Conservation (phyloP, 768 basidiomycete species). For the Amanita muscaria region DNA sequence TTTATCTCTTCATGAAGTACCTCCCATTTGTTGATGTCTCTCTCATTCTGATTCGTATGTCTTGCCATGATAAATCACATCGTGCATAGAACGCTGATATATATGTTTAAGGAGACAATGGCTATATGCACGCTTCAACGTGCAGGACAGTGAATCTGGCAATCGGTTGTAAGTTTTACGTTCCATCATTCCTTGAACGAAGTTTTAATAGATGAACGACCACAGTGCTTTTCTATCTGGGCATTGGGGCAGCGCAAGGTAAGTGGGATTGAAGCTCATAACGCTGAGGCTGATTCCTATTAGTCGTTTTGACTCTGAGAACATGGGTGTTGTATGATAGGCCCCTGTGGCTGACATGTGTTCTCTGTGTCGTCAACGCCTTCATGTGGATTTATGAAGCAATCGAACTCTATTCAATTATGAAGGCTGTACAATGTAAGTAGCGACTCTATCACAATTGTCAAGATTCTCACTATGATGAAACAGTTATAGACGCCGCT, state of each 20-base stretch:
- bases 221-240: neutral
- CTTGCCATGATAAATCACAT: neutral
- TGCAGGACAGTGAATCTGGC: neutral
- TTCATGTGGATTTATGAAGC: neutral
- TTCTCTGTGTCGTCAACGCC: neutral
- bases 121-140: neutral
- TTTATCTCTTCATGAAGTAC: constrained; percentile 22
- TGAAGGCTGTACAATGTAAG: constrained; percentile 1
- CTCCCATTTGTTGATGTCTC: constrained; percentile 16
- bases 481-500: neutral
- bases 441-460: neutral
- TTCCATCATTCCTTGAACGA: neutral
- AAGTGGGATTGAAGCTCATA: neutral
- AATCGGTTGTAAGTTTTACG: neutral
- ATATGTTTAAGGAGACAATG: neutral
- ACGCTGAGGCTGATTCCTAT: neutral
- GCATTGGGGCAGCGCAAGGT: neutral
- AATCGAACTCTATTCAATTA: neutral
- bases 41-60: constrained; percentile 14
- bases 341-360: neutral
- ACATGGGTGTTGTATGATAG: constrained; percentile 1
- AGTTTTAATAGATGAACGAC: neutral
- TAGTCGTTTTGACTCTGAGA: constrained; percentile 5
- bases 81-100: neutral
- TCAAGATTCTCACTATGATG: neutral